Base-by-base conservation (phyloP, 1,284 basidiomycete genomes). In the Kalmanozyma brasiliensis region DNA sequence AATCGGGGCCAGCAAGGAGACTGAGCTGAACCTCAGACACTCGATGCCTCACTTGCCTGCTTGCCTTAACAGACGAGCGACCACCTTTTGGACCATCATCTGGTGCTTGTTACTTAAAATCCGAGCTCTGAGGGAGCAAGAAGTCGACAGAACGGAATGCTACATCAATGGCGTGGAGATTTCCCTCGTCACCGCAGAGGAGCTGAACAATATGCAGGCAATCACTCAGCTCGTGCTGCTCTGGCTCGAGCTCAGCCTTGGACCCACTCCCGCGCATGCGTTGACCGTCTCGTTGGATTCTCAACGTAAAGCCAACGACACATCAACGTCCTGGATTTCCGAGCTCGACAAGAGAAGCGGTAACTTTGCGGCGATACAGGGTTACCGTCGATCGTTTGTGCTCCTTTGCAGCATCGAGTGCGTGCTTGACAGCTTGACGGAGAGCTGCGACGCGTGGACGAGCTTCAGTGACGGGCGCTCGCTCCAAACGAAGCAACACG, bases 151-250 rank as follows among this genome's bases (percentile, higher is more conserved):
- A 19, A n/a, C n/a, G 13, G 40, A 48, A 9, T 34, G 43, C 41
- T 22, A 23, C 4, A 26, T 67, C 38, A 72, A 72, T 17, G 60
- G 69, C 26, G 29, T 72, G 36, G 44, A 57, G 8, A 29, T 42
- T 4, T 11, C n/a, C 3, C 17, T 16, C 24, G 19, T 72, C 22
- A 14, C 40, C 1, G 48, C 55, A 7, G 68, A 72, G 20, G 53
- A 62, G 45, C 48, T 72, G 1, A 8, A 24, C 1, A 26, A 49
- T 32, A 66, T 72, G 63, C 52, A 49, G 4, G 24, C 38, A 6
- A 52, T 72, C 33, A 20, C 41, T 1, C 55, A 63, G 17, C 48
- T 61, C 2, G 26, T 63, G 3, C n/a, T 53, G 1, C 53, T 71
- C 13, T 71, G 63, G 62, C 29, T 61, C 10, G 53, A 61, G 19